phyloP scores from a whole-genome alignment of 441 rosid genomes.

The Syzygium syzygioides region DNA sequence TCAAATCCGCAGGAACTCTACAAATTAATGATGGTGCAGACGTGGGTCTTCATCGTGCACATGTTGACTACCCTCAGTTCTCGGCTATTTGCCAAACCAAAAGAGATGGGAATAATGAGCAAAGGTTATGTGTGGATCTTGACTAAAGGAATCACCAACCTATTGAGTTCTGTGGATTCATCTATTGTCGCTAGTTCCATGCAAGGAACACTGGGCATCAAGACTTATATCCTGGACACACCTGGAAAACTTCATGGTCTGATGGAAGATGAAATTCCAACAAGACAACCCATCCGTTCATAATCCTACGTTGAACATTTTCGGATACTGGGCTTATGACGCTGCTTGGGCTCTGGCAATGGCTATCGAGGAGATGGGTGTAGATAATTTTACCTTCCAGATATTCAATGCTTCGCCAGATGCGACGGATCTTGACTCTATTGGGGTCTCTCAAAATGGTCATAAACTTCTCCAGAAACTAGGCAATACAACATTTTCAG shows the following conservation, averaged over 20 bases:
- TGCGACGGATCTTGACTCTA: slow-evolving; percentile 28
- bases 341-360: slow-evolving; percentile 40
- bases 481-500: slow-evolving; percentile 22
- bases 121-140: slow-evolving; percentile 57
- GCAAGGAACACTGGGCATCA: slow-evolving; percentile 50
- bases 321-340: slow-evolving; percentile 56
- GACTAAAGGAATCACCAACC: slow-evolving; percentile 30
- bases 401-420: slow-evolving; percentile 3
- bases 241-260: slow-evolving; percentile 15
- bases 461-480: slow-evolving; percentile 21
- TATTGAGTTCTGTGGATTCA: slow-evolving; percentile 1
- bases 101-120: slow-evolving; percentile 46
- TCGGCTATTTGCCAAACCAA: slow-evolving; percentile 18
- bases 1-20: slow-evolving; percentile 40
- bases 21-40: slow-evolving; percentile 43
- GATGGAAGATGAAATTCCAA: slow-evolving; percentile 32
- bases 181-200: slow-evolving; percentile 16
- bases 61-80: slow-evolving; percentile 35
- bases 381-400: slow-evolving; percentile 8
- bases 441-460: slow-evolving; percentile 44
- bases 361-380: slow-evolving; percentile 48
- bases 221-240: slow-evolving; percentile 25
- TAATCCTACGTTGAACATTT: slow-evolving; percentile 18
- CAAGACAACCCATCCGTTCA: slow-evolving; percentile 13
- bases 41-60: slow-evolving; percentile 57